Conservation (phyloP, 1,139 yeast species). For the Yamadazyma epiphylla region DNA sequence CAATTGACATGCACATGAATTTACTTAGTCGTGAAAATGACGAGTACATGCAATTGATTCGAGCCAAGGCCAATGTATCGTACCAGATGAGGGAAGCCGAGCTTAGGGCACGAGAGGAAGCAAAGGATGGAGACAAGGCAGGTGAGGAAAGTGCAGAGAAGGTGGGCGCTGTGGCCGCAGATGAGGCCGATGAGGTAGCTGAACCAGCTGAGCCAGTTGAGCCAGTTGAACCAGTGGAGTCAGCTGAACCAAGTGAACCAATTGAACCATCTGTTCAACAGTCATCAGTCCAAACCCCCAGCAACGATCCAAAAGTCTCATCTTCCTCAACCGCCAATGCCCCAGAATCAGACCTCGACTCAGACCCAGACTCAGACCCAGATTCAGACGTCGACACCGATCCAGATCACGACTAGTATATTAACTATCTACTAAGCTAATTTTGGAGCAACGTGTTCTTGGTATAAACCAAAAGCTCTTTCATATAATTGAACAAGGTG, state of each 20-base stretch:
- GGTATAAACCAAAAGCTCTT: conserved; percentile 6
- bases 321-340: no score
- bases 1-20: conserved; percentile 58
- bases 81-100: conserved; percentile 66
- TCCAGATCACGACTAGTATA: no score
- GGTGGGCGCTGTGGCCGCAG: not conserved
- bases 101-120: conserved; percentile 2
- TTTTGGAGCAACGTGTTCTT: conserved; percentile 6
- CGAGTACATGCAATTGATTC: conserved; percentile 62
- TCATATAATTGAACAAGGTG: conserved; percentile 14
- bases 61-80: conserved; percentile 80
- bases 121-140: conserved; percentile 4
- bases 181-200: not conserved
- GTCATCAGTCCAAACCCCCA: no score
- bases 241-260: no score
- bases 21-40: conserved; percentile 66
- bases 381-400: conserved; percentile 1
- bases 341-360: no score
- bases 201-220: not conserved
- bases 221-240: conserved; percentile 1
- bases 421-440: conserved; percentile 3
- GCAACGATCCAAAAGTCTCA: no score
- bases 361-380: not conserved
- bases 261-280: no score
- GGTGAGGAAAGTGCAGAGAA: conserved; percentile 4